Conservation (phyloP, 192 early-diverging fungal genomes). For the Coemansia sp. region DNA sequence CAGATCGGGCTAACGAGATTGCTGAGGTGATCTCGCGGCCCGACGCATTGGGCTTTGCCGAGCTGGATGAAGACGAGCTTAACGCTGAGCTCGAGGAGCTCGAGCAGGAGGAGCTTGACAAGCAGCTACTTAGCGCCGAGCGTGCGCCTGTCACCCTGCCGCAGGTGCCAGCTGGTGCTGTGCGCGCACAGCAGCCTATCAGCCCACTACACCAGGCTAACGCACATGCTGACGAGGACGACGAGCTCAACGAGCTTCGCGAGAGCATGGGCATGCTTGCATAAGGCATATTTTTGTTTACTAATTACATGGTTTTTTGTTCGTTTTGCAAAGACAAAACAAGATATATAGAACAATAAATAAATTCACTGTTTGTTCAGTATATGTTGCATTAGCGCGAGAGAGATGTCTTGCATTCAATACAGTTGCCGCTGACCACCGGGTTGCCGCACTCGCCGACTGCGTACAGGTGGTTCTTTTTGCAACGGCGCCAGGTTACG, state of each 20-base stretch:
- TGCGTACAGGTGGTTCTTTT: conserved; percentile 29
- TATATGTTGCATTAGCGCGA: background rate
- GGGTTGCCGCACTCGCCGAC: conserved; percentile 43
- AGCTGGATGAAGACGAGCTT: conserved; percentile 92
- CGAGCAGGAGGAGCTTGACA: conserved; percentile 91
- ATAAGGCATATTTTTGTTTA: conserved; percentile 4
- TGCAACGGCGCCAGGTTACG: conserved; percentile 23
- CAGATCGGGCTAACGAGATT: conserved; percentile 94
- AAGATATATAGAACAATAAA: background rate
- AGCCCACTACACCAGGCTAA: background rate
- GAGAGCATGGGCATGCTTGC: conserved; percentile 47
- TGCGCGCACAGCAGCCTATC: background rate
- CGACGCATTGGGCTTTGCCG: conserved; percentile 75
- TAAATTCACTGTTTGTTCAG: background rate
- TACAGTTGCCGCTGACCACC: conserved; percentile 10
- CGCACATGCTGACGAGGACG: background rate
- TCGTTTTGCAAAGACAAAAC: background rate
- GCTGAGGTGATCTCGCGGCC: conserved; percentile 91
- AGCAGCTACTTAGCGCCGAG: conserved; percentile 74
- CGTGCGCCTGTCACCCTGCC: conserved; percentile 64
- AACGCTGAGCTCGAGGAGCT: conserved; percentile 85
- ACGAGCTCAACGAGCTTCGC: conserved; percentile 38
- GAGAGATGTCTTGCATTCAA: conserved; percentile 31
- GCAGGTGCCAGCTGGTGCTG: conserved; percentile 43
- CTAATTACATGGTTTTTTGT: background rate